These are phyloP conservation scores for Iris macrosiphon DNA, from an alignment of 106 monocot genomes.

Conservation along the genomic window DNA sequence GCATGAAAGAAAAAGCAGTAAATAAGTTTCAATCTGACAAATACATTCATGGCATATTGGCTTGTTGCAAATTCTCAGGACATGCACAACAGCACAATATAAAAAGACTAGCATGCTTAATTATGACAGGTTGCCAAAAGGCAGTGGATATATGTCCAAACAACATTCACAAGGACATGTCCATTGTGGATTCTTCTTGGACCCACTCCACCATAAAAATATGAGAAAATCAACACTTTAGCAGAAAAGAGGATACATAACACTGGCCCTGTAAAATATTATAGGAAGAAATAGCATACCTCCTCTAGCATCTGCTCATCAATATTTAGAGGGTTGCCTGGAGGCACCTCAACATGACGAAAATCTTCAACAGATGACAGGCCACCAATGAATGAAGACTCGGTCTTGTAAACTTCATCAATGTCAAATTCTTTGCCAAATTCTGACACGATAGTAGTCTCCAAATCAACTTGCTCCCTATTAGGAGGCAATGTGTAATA, in stretches of 20 bases:
- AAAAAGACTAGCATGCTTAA: too few relatives aligned
- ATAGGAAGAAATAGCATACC: slow-evolving; percentile 32
- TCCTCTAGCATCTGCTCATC: slow-evolving; percentile 77
- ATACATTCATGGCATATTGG: too few relatives aligned
- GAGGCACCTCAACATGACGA: slow-evolving; percentile 71
- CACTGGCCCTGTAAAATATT: neutral
- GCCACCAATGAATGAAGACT: slow-evolving; percentile 69
- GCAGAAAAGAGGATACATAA: neutral
- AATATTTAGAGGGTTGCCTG: slow-evolving; percentile 44
- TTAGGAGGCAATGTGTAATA: slow-evolving; percentile 83
- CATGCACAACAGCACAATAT: too few relatives aligned
- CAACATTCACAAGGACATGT: too few relatives aligned
- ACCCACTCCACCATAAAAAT: too few relatives aligned
- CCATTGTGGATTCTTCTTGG: too few relatives aligned
- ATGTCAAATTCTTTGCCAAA: slow-evolving; percentile 86
- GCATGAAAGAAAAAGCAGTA: too few relatives aligned
- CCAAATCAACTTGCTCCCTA: slow-evolving; percentile 29
- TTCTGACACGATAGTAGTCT: slow-evolving; percentile 53
- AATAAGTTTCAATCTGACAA: too few relatives aligned
- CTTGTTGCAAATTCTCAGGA: too few relatives aligned
- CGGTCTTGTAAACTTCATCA: slow-evolving; percentile 77
- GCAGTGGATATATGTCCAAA: too few relatives aligned
- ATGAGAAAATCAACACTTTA: neutral
- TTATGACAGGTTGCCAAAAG: too few relatives aligned
- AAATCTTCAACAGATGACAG: slow-evolving; percentile 67